Evolutionary conservation across 371 early-diverging fungal species (phyloP).

Genomic region (Furculomyces boomerangus): DNA sequence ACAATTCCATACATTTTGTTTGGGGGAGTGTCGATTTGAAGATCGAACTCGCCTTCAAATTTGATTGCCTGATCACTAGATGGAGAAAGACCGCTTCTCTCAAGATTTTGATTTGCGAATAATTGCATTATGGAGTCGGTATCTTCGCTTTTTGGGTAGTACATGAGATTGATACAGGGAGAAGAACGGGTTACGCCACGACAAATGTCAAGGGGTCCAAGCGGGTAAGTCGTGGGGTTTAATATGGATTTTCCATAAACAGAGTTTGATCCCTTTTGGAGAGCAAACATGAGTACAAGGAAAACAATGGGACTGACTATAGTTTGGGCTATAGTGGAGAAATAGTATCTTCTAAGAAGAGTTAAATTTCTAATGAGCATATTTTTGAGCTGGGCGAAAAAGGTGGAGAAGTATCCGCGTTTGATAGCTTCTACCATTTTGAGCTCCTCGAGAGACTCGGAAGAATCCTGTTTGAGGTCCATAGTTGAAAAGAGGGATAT

Average conservation of each 20-base stretch:
- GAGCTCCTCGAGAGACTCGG: neutral
- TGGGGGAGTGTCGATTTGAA: neutral
- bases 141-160: neutral
- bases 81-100: neutral
- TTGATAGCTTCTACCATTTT: neutral
- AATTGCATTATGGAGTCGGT: neutral
- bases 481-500: no score
- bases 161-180: constrained; percentile 3
- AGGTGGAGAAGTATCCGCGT: neutral
- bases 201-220: constrained; percentile 1
- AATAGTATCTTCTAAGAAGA: neutral
- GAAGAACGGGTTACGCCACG: neutral
- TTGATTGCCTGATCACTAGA: neutral
- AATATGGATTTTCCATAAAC: neutral
- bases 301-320: constrained; percentile 1
- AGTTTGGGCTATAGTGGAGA: neutral
- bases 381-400: neutral
- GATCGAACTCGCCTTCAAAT: constrained; percentile 1
- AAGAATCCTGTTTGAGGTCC: no score
- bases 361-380: constrained; percentile 2
- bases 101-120: neutral
- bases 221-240: neutral
- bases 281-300: neutral
- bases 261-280: neutral
- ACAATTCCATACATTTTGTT: neutral